Base-by-base conservation (phyloP, 2,329 filamentous ascomycete species). In the Polytolypa hystricis region DNA sequence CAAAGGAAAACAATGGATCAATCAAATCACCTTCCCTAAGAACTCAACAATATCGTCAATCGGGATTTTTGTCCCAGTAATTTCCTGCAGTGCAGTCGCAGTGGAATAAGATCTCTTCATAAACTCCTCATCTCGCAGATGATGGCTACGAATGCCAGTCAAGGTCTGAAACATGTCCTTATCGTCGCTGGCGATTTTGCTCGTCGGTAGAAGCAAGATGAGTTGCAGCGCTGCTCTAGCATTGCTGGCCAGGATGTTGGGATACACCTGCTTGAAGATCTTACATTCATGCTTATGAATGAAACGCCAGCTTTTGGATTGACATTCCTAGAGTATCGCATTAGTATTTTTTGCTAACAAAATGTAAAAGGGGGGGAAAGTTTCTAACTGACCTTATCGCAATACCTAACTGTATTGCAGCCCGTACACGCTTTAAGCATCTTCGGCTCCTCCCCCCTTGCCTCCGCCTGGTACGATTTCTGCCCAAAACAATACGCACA, bases 201-300 rank as follows among this genome's bases (percentile, higher is more conserved):
- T 25, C n/a, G 7, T 25, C n/a, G 7, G 21, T 7, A n/a, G 21
- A n/a, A n/a, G 51, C 20, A 67, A 52, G 9, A 79, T 53, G 12
- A 77, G 54, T 14, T 74, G 69, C 38, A 77, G 60, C 2, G 71
- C 58, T 4, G 70, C 72, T 10, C 76, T 62, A 2, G 72, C 70
- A 27, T 68, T 67, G 43, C 67, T 72, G 0, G 74, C 75, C 2
- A 78, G 56, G 14, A 69, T 47, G 4, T 55, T 57, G 1, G 65
- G 67, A 15, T 57, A 52, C 4, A 72, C 52, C 6, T 54, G 53
- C 29, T 61, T 59, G 35, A 71, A 69, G 5, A 71, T 61, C 18
- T 67, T 62, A 48, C 76, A 81, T 54, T 79, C 74, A 39, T 69
- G 55, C 37, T 74, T 75, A 57, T 81, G 76, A 7, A 63, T 61